phyloP scores from a whole-genome alignment of 2,329 filamentous ascomycete genomes.

The Epichloe glyceriae region DNA sequence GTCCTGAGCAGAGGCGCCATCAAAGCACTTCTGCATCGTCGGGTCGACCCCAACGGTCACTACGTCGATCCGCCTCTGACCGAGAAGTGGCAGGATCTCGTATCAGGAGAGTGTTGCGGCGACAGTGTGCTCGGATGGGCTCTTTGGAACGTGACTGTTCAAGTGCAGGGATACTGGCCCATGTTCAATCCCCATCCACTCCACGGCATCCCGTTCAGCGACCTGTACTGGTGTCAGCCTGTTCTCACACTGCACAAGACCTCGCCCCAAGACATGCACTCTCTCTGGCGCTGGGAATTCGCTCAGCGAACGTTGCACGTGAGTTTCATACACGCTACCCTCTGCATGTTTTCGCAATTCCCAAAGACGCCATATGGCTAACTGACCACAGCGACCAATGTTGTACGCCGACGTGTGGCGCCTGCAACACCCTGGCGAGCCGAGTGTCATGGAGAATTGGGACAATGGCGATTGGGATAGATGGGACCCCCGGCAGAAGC shows the following conservation, averaged over 20 bases:
- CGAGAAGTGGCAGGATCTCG: constrained; percentile 32
- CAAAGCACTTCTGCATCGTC: constrained; percentile 29
- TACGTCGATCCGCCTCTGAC: constrained; percentile 30
- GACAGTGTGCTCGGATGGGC: constrained; percentile 37
- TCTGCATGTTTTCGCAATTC: not conserved
- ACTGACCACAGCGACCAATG: constrained; percentile 19
- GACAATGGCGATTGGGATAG: constrained; percentile 21
- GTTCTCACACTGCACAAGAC: constrained; percentile 44
- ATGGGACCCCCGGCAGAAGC: constrained; percentile 15
- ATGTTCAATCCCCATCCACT: constrained; percentile 45
- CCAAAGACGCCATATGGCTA: constrained; percentile 1
- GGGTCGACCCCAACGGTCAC: constrained; percentile 19
- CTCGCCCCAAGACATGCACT: constrained; percentile 36
- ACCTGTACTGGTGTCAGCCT: constrained; percentile 41
- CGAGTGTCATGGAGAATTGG: constrained; percentile 14
- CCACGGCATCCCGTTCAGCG: constrained; percentile 34
- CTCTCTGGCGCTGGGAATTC: constrained; percentile 39
- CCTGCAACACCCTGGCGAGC: constrained; percentile 21
- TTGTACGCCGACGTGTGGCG: constrained; percentile 25
- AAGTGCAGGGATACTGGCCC: constrained; percentile 33
- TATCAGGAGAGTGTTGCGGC: constrained; percentile 35
- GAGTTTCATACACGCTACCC: constrained; percentile 10
- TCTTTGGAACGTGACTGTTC: constrained; percentile 30
- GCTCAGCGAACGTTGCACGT: constrained; percentile 31
- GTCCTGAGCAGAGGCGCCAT: constrained; percentile 37